Base-by-base conservation (phyloP, 768 basidiomycete species). In the Macrocybe gigantea region DNA sequence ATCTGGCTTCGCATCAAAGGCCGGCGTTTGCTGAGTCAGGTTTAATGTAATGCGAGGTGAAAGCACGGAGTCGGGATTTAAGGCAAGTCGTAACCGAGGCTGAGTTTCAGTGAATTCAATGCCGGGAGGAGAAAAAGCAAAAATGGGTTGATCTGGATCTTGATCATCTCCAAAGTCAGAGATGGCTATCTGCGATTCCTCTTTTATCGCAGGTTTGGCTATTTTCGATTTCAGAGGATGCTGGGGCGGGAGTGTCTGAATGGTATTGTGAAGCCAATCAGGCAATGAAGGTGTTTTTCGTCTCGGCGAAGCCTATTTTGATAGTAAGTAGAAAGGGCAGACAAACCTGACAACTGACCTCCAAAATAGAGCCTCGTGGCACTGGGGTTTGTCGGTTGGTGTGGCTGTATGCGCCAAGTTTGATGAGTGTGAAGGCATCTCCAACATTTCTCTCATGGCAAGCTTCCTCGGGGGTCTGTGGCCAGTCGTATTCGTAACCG, bases 241-340 rank as follows among this genome's bases (percentile, higher is more conserved):
- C 32, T 66, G 62, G 11, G 64, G 53, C 9, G 68, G 59, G 13
- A 85, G 65, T 15, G 67, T 67, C 40, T 65, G 67, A 44, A 86
- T 73, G 4, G 81, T 79, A 35, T 65, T 58, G 22, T 68, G 66
- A 10, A 85, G 71, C 84, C 84, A 86, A 22, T 59, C 55, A 3
- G 83, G 83, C 22, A 22, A 22, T 22, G 22, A 22, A 22, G 22
- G 22, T 4, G 22, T 22, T 22, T 22, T 22, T 22, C 22, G 22
- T 22, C 22, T 22, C 22, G 22, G 22, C 22, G 22, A 22, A 22
- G 22, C 22, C 22, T 22, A 22, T 22, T 22, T 22, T 22, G 22
- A 22, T 22, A 4, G 2, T 22, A 22, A 22, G 22, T 22, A 4
- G 22, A 22, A 22, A 22, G 22, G 22, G 22, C 22, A 22, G 22